Percentiles rank a stretch among this genome's conserved stretches.
phyloP scores from a whole-genome alignment of 371 early-diverging fungal genomes.

The Coemansia sp. region DNA sequence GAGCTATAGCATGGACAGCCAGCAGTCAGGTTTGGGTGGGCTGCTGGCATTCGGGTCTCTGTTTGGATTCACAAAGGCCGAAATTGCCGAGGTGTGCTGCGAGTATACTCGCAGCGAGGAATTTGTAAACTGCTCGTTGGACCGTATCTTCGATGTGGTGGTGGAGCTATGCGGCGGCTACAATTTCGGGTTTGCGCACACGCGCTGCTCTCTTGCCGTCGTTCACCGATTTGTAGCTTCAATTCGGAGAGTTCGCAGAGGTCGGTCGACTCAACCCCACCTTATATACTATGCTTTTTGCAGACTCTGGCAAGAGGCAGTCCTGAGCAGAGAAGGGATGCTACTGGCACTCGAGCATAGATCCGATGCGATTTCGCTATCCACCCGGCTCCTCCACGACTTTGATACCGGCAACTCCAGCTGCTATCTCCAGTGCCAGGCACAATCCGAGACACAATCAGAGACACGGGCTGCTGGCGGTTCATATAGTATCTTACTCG shows the following conservation, averaged over 20 bases:
- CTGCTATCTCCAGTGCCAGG: background rate
- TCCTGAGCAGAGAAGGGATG: background rate
- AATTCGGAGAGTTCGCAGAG: background rate
- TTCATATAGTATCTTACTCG: background rate
- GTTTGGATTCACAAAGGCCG: slow-evolving; percentile 7
- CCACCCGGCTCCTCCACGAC: slow-evolving; percentile 2
- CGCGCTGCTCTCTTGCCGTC: background rate
- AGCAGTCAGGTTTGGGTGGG: background rate
- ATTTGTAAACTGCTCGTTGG: background rate
- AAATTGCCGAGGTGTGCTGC: slow-evolving; percentile 1
- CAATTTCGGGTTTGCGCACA: background rate
- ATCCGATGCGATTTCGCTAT: background rate
- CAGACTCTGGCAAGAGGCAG: background rate
- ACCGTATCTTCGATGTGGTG: background rate
- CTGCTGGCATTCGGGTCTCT: background rate
- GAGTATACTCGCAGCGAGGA: background rate
- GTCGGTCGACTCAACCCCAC: background rate
- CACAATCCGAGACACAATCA: background rate
- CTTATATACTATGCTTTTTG: background rate
- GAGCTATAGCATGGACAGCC: background rate
- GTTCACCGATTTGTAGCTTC: background rate
- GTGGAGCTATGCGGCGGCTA: background rate
- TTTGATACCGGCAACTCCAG: background rate
- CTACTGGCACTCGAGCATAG: background rate
- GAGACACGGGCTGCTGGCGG: background rate